Percentiles rank a stretch among this genome's conserved stretches.
These are phyloP conservation scores for Populus hybrid DNA, from an alignment of 441 rosid genomes.

Conservation along the genomic window DNA sequence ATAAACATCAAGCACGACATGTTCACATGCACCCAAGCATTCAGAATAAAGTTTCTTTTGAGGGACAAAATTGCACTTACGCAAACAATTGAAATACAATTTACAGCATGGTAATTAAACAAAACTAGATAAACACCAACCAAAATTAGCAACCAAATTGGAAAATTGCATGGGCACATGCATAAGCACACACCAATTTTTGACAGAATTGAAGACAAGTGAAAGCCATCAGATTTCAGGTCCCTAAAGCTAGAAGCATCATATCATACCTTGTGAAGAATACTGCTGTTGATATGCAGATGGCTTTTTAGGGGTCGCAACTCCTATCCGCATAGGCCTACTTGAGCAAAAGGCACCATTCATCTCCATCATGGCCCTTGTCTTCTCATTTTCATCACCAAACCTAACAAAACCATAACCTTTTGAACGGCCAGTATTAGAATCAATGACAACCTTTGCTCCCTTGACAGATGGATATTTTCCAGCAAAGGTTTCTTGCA, in stretches of 20 bases:
- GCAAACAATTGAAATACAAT: background rate
- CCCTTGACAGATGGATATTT: conserved; percentile 82
- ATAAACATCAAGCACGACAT: background rate
- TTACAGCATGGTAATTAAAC: background rate
- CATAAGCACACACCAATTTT: background rate
- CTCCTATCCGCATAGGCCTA: conserved; percentile 91
- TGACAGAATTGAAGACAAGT: background rate
- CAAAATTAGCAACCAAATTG: background rate
- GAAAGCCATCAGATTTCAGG: conserved; percentile 6
- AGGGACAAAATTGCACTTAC: too few relatives aligned
- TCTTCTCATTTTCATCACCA: conserved; percentile 80
- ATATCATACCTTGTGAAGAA: conserved; percentile 76
- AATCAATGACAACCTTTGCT: conserved; percentile 90
- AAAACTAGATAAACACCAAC: background rate
- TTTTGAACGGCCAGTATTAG: conserved; percentile 76
- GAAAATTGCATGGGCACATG: background rate
- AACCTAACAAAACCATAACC: conserved; percentile 99
- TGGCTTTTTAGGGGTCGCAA: conserved; percentile 91
- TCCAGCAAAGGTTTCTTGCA: conserved; percentile 64
- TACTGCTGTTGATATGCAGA: conserved; percentile 74
- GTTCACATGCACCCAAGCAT: background rate
- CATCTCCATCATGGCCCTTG: conserved; percentile 87
- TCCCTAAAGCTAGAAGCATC: conserved; percentile 8
- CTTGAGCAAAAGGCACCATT: conserved; percentile 82
- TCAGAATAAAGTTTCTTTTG: too few relatives aligned